Base-by-base conservation (phyloP, 257 asterid species). In the Scutellaria galericulata region DNA sequence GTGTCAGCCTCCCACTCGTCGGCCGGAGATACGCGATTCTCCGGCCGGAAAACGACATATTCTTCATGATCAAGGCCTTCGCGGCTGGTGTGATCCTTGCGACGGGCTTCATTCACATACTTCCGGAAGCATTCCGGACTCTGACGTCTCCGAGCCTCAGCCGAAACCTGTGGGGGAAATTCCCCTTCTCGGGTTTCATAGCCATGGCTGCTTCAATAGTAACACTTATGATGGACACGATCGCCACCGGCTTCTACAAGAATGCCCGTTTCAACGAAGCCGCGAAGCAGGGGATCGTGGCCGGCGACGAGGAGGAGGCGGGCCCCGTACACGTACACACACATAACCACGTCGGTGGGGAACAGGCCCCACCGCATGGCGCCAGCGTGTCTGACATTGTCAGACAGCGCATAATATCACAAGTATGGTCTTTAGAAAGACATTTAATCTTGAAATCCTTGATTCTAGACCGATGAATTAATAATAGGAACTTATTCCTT, bases 371-470 rank as follows among this genome's bases (percentile, higher is more conserved):
- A 6, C 11, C 66, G 7, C 72, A 31, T 5, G 79, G 68, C 6
- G 44, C 59, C 18, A 66, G 76, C 1, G 20, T 50, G 75, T 69
- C 83, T 14, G 86, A 83, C 3, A 57, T 75, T 9, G 61, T 86
- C 77, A 83, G 90, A 75, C 84, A 81, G 80, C 86, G 83, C 72
- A 73, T 86, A 73, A 81, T 86, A 83, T 80, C 90, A 74, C 88
- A 85, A 50, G 90, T 83, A 85, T 5, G 80, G 12, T 22, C 54
- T 9, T 72, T 56, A 47, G 6, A 56, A 4, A 39, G 8, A 27
- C 1, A 7, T 60, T 81, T 71, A 61, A 80, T 70, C 87, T 79
- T 58, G 82, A 73, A 66, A 76, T 82, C 41, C 74, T 62, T 82
- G 83, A 7, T 57, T 78, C 65, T 56, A 5, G 7, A 5, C 3